Evolutionary conservation across 2,329 filamentous ascomycete genomes (phyloP).

Genomic region (Fusarium circinatum): DNA sequence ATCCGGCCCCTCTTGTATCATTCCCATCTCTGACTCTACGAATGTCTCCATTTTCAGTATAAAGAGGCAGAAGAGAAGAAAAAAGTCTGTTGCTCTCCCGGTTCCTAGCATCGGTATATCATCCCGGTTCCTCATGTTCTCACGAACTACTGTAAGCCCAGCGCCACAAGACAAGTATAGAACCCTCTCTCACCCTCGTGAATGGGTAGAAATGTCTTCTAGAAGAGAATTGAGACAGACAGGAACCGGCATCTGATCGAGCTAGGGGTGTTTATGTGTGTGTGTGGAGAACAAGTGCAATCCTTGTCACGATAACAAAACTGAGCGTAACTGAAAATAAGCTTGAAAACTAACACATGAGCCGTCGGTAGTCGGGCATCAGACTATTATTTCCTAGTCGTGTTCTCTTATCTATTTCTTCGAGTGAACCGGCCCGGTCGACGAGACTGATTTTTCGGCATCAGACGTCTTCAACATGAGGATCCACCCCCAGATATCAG

Average conservation of each 20-base stretch:
- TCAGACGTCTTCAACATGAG: neutral
- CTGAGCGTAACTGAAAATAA: conserved; percentile 16
- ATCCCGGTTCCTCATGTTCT: conserved; percentile 1
- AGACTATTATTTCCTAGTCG: neutral
- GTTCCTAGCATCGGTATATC: neutral
- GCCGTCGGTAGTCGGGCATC: conserved; percentile 8
- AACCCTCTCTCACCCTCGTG: neutral
- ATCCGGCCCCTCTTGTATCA: conserved; percentile 14
- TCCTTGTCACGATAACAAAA: conserved; percentile 24
- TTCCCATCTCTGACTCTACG: neutral
- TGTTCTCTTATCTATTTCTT: conserved; percentile 18
- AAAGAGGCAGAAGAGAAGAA: neutral
- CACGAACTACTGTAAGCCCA: conserved; percentile 14
- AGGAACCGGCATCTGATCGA: conserved; percentile 11
- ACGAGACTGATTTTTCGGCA: neutral
- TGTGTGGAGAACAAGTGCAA: conserved; percentile 19
- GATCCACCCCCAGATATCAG: conserved; percentile 24
- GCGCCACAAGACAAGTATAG: conserved; percentile 21
- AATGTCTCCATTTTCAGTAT: neutral
- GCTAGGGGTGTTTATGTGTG: conserved; percentile 1
- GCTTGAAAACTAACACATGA: conserved; percentile 18
- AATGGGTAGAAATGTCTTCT: conserved; percentile 26
- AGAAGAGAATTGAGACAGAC: conserved; percentile 13
- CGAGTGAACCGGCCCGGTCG: conserved; percentile 37
- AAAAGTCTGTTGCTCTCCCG: neutral